Conservation (phyloP, 768 basidiomycete genomes). For the Russula sp. region DNA sequence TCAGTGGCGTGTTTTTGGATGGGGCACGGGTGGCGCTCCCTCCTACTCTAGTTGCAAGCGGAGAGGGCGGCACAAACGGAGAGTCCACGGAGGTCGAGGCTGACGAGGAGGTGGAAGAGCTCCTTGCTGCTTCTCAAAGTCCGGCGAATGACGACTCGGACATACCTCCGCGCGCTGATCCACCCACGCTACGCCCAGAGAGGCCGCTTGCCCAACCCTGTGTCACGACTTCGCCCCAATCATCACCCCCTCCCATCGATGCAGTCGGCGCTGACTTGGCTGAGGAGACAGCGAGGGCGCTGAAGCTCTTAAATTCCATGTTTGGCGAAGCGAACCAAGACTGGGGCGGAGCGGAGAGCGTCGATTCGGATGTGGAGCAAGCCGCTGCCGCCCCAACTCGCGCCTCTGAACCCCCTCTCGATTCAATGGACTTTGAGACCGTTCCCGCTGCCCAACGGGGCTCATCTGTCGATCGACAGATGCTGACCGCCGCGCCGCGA, state of each 20-base stretch:
- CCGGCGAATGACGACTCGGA: background rate
- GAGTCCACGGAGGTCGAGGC: slow-evolving; percentile 8
- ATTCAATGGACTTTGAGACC: slow-evolving; percentile 26
- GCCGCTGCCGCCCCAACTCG: slow-evolving; percentile 27
- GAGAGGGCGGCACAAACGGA: background rate
- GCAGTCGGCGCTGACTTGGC: slow-evolving; percentile 29
- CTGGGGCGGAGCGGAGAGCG: slow-evolving; percentile 57
- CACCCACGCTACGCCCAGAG: background rate
- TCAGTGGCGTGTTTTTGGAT: slow-evolving; percentile 64
- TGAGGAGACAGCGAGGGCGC: slow-evolving; percentile 41
- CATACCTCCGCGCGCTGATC: background rate
- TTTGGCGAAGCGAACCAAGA: slow-evolving; percentile 45
- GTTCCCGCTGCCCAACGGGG: background rate
- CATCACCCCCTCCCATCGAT: slow-evolving; percentile 13
- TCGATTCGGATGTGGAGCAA: slow-evolving; percentile 52
- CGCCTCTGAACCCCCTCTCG: slow-evolving; percentile 27
- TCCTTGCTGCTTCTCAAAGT: slow-evolving; percentile 24
- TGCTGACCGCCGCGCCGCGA: background rate
- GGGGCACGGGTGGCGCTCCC: background rate
- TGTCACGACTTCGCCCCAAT: slow-evolving; percentile 2
- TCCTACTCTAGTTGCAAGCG: slow-evolving; percentile 18
- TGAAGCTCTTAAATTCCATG: slow-evolving; percentile 46
- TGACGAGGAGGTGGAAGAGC: slow-evolving; percentile 14
- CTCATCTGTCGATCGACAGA: background rate
- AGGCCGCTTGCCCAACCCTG: background rate